Base-by-base conservation (phyloP, 495 filamentous ascomycete genomes). In the Podospora anserina region DNA sequence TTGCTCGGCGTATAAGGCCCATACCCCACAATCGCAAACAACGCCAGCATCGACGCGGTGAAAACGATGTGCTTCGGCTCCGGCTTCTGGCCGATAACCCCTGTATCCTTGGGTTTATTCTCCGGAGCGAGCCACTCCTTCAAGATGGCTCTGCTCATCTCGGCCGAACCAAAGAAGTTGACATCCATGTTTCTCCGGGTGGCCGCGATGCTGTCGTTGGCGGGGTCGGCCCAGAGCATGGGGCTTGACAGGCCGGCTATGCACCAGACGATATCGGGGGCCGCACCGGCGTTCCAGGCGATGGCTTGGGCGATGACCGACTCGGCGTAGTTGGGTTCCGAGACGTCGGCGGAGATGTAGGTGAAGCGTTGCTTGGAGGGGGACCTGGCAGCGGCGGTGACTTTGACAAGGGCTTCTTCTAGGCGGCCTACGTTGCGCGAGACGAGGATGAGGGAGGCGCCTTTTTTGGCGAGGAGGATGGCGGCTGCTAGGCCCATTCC, bases 201-300 rank as follows among this genome's bases (percentile, higher is more conserved):
- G 15, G 82, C 83, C 26, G 87, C 76, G n/a, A 90, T 74, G 26
- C 86, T 79, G 18, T 85, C 86, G 67, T 97, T 79, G 13, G 85
- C 85, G 67, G 97, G 91, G 68, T 91, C 76, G 66, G 72, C 70
- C 83, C 96, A 98, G 73, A 94, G 89, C 5, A 87, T 81, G 0
- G 96, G 94, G 54, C 82, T 82, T 7, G 91, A 87, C 69, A 86
- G 84, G 72, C 94, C 94, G 15, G 95, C 96, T 67, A 92, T 89
- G 76, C 92, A 93, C 94, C 95, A 98, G 57, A 97, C 90, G 66
- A 97, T 84, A 73, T 97, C 94, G 0, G 93, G 92, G 11, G 87
- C 79, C 23, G 78, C 71, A 53, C 87, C 88, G 69, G 87, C 79
- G 78, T 97, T 97, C 95, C 94, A 98, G n/a, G 85, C 79, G 9